Percentiles rank a stretch among this genome's conserved stretches.
phyloP scores from a whole-genome alignment of 2,329 filamentous ascomycete genomes.

The Colletotrichum sp. region DNA sequence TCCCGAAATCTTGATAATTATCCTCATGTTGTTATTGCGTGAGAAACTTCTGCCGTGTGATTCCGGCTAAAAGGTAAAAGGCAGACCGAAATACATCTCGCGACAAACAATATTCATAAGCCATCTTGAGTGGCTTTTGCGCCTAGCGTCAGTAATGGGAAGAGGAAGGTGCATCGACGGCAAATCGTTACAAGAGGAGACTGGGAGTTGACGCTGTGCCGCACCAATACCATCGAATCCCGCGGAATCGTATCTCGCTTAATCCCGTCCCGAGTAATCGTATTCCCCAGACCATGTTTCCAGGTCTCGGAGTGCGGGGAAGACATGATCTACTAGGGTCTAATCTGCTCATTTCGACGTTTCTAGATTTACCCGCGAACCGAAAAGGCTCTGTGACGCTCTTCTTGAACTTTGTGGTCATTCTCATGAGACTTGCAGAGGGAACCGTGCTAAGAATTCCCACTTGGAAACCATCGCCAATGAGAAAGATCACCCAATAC shows the following conservation, averaged over 20 bases:
- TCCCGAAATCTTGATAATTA: neutral
- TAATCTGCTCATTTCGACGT: neutral
- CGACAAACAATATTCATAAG: accelerated
- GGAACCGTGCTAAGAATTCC: neutral
- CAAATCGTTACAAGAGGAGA: neutral
- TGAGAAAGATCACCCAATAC: neutral
- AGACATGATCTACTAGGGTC: neutral
- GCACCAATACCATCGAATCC: neutral
- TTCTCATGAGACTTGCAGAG: neutral
- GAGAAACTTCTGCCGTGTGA: neutral
- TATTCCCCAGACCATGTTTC: neutral
- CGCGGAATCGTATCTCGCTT: neutral
- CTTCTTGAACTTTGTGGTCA: neutral
- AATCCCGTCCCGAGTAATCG: neutral
- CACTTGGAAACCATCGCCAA: neutral
- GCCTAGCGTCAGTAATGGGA: accelerated
- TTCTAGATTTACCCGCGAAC: neutral
- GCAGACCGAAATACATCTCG: accelerated
- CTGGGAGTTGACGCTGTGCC: neutral
- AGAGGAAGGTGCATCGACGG: neutral
- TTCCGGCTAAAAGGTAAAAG: neutral
- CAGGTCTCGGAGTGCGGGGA: neutral
- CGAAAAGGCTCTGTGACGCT: neutral
- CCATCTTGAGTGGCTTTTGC: neutral
- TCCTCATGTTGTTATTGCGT: neutral